These are phyloP conservation scores for Coemansia sp. DNA, from an alignment of 192 early-diverging fungal species.

Conservation along the genomic window DNA sequence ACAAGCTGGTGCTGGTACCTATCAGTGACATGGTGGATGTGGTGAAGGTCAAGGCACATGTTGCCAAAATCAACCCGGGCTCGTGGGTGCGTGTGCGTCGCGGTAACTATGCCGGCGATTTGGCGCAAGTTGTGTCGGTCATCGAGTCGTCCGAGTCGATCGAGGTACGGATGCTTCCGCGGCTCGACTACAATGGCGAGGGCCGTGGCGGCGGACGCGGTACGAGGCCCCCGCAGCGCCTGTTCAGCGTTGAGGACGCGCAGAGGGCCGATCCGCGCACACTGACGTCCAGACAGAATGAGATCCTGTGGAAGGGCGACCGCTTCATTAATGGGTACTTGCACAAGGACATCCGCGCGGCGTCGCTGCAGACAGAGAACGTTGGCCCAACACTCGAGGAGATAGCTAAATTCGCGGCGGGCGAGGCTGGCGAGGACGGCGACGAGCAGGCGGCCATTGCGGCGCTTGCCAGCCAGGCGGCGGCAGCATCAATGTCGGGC, in stretches of 20 bases:
- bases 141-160: slow-evolving; percentile 66
- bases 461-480: slow-evolving; percentile 58
- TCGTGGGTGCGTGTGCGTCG: slow-evolving; percentile 88
- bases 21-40: slow-evolving; percentile 91
- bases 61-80: slow-evolving; percentile 57
- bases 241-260: slow-evolving; percentile 63
- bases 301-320: slow-evolving; percentile 61
- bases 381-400: slow-evolving; percentile 92
- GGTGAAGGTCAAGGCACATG: slow-evolving; percentile 71
- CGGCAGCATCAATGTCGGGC: slow-evolving; percentile 27
- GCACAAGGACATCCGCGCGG: slow-evolving; percentile 76
- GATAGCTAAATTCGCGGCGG: slow-evolving; percentile 71
- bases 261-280: slow-evolving; percentile 58
- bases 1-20: slow-evolving; percentile 77
- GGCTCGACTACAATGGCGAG: slow-evolving; percentile 60
- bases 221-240: slow-evolving; percentile 67
- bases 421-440: slow-evolving; percentile 64
- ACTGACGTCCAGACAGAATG: slow-evolving; percentile 59
- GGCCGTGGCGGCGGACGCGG: slow-evolving; percentile 47
- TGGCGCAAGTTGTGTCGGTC: slow-evolving; percentile 76
- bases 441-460: slow-evolving; percentile 65
- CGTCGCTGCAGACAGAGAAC: slow-evolving; percentile 63
- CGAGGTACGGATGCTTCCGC: slow-evolving; percentile 73
- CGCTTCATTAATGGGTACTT: slow-evolving; percentile 76
- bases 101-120: slow-evolving; percentile 91